Base-by-base conservation (phyloP, 331 rosid genomes). In the Pyracantha coccinea region DNA sequence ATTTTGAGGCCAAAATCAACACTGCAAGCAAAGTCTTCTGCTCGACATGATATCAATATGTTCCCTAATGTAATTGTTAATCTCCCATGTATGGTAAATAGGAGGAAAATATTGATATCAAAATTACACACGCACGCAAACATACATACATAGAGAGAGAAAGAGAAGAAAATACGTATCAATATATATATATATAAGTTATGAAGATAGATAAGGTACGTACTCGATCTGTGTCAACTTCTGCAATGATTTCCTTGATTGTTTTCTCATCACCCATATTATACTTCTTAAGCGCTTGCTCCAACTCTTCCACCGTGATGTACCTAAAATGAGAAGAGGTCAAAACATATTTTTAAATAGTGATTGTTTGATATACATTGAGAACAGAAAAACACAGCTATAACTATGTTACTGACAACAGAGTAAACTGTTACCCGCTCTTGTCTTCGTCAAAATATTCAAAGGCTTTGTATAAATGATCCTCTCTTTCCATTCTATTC, bases 401-500 rank as follows among this genome's bases (percentile, higher is more conserved):
- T 53, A 35, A 11, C 12, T 66, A 32, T 10, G n/a, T 3, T 4
- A 29, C 17, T 35, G 41, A 27, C 15, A 59, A 58, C 2, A 4
- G 13, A 72, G 29, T 57, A 72, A 58, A 59, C 7, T 23, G 66
- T 83, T 85, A 94, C 97, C 99, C 97, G 93, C 97, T 92, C 75
- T 80, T 85, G 82, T 94, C 99, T 73, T 82, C 71, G 85, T 94
- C 97, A 68, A 94, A 94, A 81, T 94, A 92, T 74, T 90, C 93
- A 65, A 94, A 92, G 76, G 99, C 99, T 80, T 70, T 94, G 73
- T 87, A 94, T 60, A 94, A 75, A 86, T 89, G 99, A 38, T 92
- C 97, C 84, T 92, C 96, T 85, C 93, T 92, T 78, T 94, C 99
- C 91, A 94, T 59, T 89, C 99, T 85, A 78, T 94, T 94, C 88